phyloP scores from a whole-genome alignment of 2,329 filamentous ascomycete genomes.

The Ophiosphaerella korrae region DNA sequence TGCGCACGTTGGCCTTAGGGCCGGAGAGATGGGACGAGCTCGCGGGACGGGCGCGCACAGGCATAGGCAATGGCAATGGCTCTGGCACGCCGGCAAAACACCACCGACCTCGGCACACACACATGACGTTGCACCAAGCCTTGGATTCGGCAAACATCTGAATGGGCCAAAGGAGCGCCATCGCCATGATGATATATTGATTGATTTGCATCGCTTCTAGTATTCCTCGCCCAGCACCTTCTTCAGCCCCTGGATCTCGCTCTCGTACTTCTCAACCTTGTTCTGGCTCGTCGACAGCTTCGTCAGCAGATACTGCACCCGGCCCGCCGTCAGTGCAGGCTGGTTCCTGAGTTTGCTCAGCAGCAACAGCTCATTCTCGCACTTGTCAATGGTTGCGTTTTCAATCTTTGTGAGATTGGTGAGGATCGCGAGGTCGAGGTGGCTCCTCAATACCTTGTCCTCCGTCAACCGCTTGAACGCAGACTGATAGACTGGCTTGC shows the following conservation, averaged over 20 bases:
- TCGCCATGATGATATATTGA: no score
- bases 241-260: constrained; percentile 72
- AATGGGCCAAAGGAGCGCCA: no score
- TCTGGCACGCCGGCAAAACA: constrained; percentile 1
- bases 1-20: constrained; percentile 13
- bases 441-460: constrained; percentile 74
- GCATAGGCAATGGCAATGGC: background rate
- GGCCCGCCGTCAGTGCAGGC: constrained; percentile 68
- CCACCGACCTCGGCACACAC: constrained; percentile 9
- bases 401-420: constrained; percentile 73
- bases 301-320: constrained; percentile 72
- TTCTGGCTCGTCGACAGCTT: constrained; percentile 77
- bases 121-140: constrained; percentile 19
- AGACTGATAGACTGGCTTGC: constrained; percentile 83
- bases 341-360: constrained; percentile 74
- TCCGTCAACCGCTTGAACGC: constrained; percentile 75
- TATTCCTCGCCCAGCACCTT: constrained; percentile 66
- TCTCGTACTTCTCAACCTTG: constrained; percentile 76
- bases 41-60: constrained; percentile 4
- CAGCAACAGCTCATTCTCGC: constrained; percentile 75
- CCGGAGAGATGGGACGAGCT: constrained; percentile 9
- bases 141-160: constrained; percentile 2
- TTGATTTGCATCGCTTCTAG: constrained; percentile 9
- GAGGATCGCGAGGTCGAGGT: constrained; percentile 71
- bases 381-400: constrained; percentile 74